Conservation (phyloP, 1,284 basidiomycete genomes). For the Cerrena zonata region DNA sequence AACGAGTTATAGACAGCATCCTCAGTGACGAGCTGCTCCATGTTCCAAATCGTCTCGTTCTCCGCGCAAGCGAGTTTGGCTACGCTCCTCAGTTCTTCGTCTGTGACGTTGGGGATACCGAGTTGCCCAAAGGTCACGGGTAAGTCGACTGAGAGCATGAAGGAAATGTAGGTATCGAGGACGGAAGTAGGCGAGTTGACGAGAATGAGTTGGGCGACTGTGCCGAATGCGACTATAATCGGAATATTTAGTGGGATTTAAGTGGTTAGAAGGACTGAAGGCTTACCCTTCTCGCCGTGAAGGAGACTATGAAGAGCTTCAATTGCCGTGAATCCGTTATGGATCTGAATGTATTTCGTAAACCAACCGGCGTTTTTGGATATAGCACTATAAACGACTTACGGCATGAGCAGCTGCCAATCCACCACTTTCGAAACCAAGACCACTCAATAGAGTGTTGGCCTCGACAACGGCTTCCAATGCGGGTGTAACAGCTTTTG, state of each 20-base stretch:
- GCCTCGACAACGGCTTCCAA: conserved; percentile 33
- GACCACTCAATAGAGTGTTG: conserved; percentile 30
- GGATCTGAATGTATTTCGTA: conserved; percentile 21
- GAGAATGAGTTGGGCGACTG: conserved; percentile 29
- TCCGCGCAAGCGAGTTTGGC: conserved; percentile 25
- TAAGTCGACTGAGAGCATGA: conserved; percentile 30
- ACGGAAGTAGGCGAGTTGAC: conserved; percentile 21
- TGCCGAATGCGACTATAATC: conserved; percentile 28
- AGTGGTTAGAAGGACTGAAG: neutral
- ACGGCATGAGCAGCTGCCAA: conserved; percentile 32
- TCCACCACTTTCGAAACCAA: conserved; percentile 32
- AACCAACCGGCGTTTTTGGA: too few species aligned
- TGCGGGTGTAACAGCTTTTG: conserved; percentile 28
- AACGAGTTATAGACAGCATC: conserved; percentile 27
- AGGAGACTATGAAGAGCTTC: conserved; percentile 26
- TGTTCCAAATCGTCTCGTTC: conserved; percentile 32
- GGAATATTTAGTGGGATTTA: neutral
- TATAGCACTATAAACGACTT: conserved; percentile 11
- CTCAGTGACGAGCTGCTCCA: conserved; percentile 26
- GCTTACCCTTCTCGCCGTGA: conserved; percentile 31
- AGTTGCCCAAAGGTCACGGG: conserved; percentile 29
- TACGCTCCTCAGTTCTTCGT: conserved; percentile 26
- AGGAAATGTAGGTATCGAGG: conserved; percentile 29
- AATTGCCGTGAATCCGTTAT: conserved; percentile 31
- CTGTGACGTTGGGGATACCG: conserved; percentile 27